Conservation (phyloP, 352 stramenopile genomes). For the Phytophthora niederhauseri region DNA sequence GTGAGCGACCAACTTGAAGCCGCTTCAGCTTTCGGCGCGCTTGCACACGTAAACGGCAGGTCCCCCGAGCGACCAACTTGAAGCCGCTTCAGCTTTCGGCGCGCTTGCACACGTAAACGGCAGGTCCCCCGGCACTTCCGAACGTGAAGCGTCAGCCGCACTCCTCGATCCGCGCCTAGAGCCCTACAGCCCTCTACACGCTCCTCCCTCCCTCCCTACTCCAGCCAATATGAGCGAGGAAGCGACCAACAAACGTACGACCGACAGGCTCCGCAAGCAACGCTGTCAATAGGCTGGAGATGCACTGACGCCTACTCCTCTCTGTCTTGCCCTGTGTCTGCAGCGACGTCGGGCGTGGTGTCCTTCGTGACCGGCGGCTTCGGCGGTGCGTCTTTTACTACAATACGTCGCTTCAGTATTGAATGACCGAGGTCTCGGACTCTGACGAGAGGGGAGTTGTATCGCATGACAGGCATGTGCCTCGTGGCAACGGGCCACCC, state of each 20-base stretch:
- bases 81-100: conserved; percentile 28
- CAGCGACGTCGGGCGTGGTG: conserved; percentile 88
- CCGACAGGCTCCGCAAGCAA: background rate
- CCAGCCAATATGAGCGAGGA: conserved; percentile 46
- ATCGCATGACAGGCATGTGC: conserved; percentile 79
- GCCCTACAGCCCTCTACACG: conserved; percentile 11
- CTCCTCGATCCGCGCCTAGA: conserved; percentile 21
- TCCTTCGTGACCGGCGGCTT: conserved; percentile 95
- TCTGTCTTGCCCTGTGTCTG: conserved; percentile 2
- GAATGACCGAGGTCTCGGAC: background rate
- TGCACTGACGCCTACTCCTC: background rate
- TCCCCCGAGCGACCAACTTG: conserved; percentile 32
- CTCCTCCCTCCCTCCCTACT: conserved; percentile 3
- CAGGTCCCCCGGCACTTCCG: conserved; percentile 30
- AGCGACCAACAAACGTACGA: conserved; percentile 45
- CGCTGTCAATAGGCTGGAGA: no score
- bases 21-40: conserved; percentile 18
- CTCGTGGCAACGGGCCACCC: conserved; percentile 94
- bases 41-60: conserved; percentile 45
- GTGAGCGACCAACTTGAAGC: conserved; percentile 36
- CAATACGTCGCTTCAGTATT: conserved; percentile 10
- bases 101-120: conserved; percentile 41
- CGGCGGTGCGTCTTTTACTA: conserved; percentile 62
- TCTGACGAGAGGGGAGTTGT: conserved; percentile 1
- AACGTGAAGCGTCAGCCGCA: conserved; percentile 40